A percentile compares a stretch with the other conserved stretches of the same genome.
Conservation (phyloP, 176 grass and related monocot species). For the Saccharum officinarum region DNA sequence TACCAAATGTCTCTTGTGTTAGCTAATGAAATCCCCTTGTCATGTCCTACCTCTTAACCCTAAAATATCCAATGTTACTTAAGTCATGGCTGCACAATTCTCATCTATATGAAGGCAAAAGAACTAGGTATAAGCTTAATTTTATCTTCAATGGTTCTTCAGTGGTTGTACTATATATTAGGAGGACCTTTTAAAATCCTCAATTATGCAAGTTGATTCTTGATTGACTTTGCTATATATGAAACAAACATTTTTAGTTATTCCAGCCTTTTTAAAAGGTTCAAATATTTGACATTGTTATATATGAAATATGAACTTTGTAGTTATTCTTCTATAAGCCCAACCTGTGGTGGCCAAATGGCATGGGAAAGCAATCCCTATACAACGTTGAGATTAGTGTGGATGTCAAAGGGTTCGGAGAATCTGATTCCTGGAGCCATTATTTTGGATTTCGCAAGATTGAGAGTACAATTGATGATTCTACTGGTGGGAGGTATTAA, state of each 20-base stretch:
- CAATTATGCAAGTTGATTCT: not conserved
- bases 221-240: not conserved
- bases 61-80: constrained; percentile 15
- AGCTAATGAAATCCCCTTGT: not conserved
- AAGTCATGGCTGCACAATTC: constrained; percentile 16
- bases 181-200: not conserved
- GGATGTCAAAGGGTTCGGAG: constrained; percentile 84
- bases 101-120: not conserved
- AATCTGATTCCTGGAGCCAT: constrained; percentile 87
- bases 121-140: constrained; percentile 2
- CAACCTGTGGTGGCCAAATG: constrained; percentile 98
- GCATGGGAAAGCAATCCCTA: constrained; percentile 85
- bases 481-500: constrained; percentile 84
- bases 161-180: constrained; percentile 1
- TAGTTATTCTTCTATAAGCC: constrained; percentile 99
- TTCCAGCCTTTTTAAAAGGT: not conserved
- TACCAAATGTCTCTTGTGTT: not conserved
- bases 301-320: constrained; percentile 26
- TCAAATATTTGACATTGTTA: constrained; percentile 20
- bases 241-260: not conserved
- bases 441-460: constrained; percentile 87
- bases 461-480: constrained; percentile 75
- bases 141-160: not conserved
- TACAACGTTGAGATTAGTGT: constrained; percentile 84
- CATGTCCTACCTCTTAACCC: not conserved